phyloP scores from a whole-genome alignment of 164 flowering plant genomes.

The Umbilicus rupestris region DNA sequence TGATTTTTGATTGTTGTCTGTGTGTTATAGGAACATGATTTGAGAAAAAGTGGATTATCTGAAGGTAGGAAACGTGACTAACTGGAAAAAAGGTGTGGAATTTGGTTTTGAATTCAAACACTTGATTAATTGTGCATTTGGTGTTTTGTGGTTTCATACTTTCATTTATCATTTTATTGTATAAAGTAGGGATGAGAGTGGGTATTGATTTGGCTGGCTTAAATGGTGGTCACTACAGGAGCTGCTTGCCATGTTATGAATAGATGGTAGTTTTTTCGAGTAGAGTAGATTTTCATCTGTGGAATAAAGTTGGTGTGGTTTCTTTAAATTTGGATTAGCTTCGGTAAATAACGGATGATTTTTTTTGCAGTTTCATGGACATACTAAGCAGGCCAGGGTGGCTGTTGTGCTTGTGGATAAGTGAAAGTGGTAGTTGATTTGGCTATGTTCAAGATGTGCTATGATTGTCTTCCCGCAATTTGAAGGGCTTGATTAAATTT shows the following conservation, averaged over 20 bases:
- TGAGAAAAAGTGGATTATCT: too few relatives aligned
- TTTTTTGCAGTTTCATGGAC: conserved; percentile 21
- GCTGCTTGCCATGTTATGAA: not conserved
- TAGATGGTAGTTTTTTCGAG: not conserved
- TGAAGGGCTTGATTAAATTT: not conserved
- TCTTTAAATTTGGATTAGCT: not conserved
- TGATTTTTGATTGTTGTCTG: too few relatives aligned
- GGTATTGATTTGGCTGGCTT: too few relatives aligned
- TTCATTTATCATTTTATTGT: too few relatives aligned
- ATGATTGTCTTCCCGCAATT: not conserved
- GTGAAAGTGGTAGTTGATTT: conserved; percentile 9
- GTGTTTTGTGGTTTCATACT: too few relatives aligned
- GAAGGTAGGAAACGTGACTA: too few relatives aligned
- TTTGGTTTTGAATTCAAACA: too few relatives aligned
- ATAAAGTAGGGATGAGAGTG: too few relatives aligned
- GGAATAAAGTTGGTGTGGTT: not conserved
- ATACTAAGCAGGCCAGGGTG: conserved; percentile 12
- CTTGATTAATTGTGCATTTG: too few relatives aligned
- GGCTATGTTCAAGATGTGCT: not conserved
- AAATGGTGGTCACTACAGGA: too few relatives aligned
- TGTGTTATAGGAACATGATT: too few relatives aligned
- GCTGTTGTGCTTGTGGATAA: conserved; percentile 12
- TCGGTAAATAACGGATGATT: conserved; percentile 5
- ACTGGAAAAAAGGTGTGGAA: too few relatives aligned
- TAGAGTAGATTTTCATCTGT: not conserved